Percentiles rank a stretch among this genome's conserved stretches.
Conservation (phyloP, 768 basidiomycete species). For the Pseudohyphozyma bogoriensis region DNA sequence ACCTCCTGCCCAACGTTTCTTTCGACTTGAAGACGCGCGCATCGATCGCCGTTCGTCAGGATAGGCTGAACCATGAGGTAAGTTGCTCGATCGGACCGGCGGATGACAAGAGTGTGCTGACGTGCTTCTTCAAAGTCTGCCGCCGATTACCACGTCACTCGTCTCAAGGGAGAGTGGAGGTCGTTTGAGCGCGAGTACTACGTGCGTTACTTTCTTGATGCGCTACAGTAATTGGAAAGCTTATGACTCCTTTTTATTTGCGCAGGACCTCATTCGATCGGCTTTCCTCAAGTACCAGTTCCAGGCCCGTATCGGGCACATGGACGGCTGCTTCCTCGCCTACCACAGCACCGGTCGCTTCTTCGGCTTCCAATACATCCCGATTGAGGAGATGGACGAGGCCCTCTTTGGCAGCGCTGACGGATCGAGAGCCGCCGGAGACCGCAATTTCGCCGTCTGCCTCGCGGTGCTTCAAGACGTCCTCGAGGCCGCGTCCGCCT, state of each 20-base stretch:
- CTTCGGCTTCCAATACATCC: constrained; percentile 89
- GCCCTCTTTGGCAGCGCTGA: constrained; percentile 56
- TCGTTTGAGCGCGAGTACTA: constrained; percentile 92
- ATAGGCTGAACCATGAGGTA: constrained; percentile 71
- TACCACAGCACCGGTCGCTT: constrained; percentile 55
- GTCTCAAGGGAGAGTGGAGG: constrained; percentile 52
- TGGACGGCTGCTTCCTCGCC: constrained; percentile 69
- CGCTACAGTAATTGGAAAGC: no score
- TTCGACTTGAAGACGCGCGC: constrained; percentile 97
- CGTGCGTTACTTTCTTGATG: constrained; percentile 9
- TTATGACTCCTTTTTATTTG: neutral
- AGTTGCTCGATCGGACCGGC: no score
- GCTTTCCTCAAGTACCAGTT: constrained; percentile 95
- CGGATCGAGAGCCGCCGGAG: no score
- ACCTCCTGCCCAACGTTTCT: constrained; percentile 70
- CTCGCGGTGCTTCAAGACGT: constrained; percentile 60
- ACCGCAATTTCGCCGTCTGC: constrained; percentile 65
- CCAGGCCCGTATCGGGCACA: constrained; percentile 90
- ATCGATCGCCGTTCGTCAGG: constrained; percentile 68
- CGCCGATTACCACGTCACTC: constrained; percentile 67
- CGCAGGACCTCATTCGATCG: constrained; percentile 68
- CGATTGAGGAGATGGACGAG: constrained; percentile 77
- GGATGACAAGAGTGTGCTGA: neutral
- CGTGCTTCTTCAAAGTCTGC: constrained; percentile 33
- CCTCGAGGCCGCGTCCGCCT: constrained; percentile 45